Conservation (phyloP, 2,329 filamentous ascomycete genomes). For the Bertia moriformis region DNA sequence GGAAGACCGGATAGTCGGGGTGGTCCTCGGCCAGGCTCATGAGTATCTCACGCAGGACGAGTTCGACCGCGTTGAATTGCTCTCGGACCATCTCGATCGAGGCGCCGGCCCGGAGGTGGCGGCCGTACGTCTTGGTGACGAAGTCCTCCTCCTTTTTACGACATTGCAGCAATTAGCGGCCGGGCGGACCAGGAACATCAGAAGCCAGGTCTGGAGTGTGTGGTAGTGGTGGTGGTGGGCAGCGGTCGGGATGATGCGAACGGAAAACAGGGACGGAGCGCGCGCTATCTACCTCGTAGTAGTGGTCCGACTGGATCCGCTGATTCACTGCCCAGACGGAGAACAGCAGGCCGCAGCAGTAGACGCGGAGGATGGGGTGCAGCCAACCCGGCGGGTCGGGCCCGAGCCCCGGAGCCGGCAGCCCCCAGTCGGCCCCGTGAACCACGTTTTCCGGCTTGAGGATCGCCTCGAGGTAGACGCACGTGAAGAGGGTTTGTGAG, state of each 20-base stretch:
- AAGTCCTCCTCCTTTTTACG: conserved; percentile 75
- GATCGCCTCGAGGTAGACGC: conserved; percentile 74
- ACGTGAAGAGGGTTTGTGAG: conserved; percentile 87
- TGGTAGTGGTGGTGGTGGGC: background rate
- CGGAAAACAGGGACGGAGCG: background rate
- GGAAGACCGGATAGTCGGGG: conserved; percentile 10
- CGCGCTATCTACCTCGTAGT: conserved; percentile 57
- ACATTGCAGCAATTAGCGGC: background rate
- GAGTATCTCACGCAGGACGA: conserved; percentile 37
- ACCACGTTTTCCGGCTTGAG: conserved; percentile 56
- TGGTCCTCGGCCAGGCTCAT: conserved; percentile 22
- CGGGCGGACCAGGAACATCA: conserved; percentile 2
- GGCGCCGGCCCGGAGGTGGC: conserved; percentile 67
- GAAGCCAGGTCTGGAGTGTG: conserved; percentile 5
- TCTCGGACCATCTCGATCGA: conserved; percentile 40
- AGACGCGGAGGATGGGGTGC: conserved; percentile 61
- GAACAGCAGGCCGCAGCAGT: conserved; percentile 74
- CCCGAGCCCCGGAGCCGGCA: conserved; percentile 22
- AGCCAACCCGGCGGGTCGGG: conserved; percentile 26
- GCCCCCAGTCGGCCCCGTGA: conserved; percentile 51
- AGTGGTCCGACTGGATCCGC: conserved; percentile 68
- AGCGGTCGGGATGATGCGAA: no score
- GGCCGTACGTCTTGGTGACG: conserved; percentile 77
- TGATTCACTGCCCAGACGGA: conserved; percentile 67
- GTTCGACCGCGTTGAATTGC: conserved; percentile 37